These are phyloP conservation scores for Fusarium sacchari DNA, from an alignment of 2,329 filamentous ascomycete genomes.

Conservation along the genomic window DNA sequence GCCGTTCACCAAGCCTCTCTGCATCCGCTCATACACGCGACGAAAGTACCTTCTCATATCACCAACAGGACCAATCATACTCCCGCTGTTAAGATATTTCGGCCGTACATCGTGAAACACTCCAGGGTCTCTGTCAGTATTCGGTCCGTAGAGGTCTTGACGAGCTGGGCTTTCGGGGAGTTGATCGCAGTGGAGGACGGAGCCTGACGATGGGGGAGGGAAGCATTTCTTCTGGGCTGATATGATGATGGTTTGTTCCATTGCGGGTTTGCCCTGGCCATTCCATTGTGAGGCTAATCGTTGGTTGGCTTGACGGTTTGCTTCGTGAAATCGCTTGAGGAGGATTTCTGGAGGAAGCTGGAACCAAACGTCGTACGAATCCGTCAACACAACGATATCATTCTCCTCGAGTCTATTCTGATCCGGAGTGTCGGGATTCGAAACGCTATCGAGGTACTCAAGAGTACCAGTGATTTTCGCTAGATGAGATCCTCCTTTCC, in stretches of 20 bases:
- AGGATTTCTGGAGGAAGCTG: conserved; percentile 44
- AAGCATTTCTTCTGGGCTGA: conserved; percentile 40
- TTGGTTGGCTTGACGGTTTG: conserved; percentile 26
- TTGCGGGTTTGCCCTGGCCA: neutral
- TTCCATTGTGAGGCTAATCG: conserved; percentile 18
- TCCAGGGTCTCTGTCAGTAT: conserved; percentile 16
- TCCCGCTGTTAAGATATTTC: conserved; percentile 43
- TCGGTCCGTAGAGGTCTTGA: conserved; percentile 30
- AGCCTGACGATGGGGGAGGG: conserved; percentile 5
- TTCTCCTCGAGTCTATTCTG: conserved; percentile 28
- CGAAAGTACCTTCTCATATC: conserved; percentile 39
- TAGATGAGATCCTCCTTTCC: conserved; percentile 35
- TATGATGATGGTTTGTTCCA: conserved; percentile 35
- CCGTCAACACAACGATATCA: conserved; percentile 41
- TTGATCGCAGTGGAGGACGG: conserved; percentile 27
- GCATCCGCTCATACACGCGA: conserved; percentile 35
- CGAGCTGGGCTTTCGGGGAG: conserved; percentile 29
- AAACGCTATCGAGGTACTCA: conserved; percentile 38
- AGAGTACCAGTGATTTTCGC: conserved; percentile 44
- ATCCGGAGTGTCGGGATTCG: neutral
- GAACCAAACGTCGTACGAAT: conserved; percentile 46
- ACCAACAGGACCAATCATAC: conserved; percentile 40
- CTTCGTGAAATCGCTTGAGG: conserved; percentile 40
- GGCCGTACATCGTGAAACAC: conserved; percentile 27
- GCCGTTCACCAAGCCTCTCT: neutral